Evolutionary conservation across 768 basidiomycete species (phyloP).

Genomic region (Agaricus sinodeliciosus): DNA sequence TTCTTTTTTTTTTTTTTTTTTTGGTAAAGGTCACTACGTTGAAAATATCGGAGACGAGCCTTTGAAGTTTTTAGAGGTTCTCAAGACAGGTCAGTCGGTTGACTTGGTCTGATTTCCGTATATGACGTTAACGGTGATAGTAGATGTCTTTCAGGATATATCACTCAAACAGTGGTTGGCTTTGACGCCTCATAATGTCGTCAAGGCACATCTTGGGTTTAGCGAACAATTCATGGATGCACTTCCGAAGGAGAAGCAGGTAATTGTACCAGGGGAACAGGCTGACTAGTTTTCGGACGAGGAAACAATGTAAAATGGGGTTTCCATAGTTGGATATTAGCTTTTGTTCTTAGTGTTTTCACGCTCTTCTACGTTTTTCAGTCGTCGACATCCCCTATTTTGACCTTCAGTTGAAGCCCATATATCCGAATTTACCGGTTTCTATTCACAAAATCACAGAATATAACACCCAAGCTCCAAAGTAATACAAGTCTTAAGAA

Average conservation of each 20-base stretch:
- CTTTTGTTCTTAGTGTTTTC: too few relatives aligned
- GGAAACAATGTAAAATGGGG: neutral
- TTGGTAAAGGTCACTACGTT: constrained; percentile 49
- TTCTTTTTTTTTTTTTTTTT: neutral
- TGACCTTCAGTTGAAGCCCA: neutral
- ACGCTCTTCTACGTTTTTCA: too few relatives aligned
- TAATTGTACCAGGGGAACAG: constrained; percentile 26
- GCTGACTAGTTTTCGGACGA: neutral
- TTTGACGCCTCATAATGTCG: constrained; percentile 48
- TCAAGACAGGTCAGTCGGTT: constrained; percentile 37
- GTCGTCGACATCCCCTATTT: too few relatives aligned
- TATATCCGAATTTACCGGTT: neutral
- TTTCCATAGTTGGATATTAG: too few relatives aligned
- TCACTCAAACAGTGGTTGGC: constrained; percentile 60
- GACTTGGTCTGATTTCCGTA: too few relatives aligned
- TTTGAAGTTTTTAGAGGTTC: constrained; percentile 55
- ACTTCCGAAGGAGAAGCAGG: constrained; percentile 45
- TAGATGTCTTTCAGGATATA: constrained; percentile 48
- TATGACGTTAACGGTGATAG: too few relatives aligned
- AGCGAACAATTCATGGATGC: constrained; percentile 42
- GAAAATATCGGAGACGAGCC: constrained; percentile 61
- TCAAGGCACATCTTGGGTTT: constrained; percentile 55
- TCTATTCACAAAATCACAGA: neutral
- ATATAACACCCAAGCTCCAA: neutral
- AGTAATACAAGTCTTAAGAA: too few relatives aligned